These are phyloP conservation scores for Albophoma yamanashiensis DNA, from an alignment of 2,329 filamentous ascomycete genomes.

Conservation along the genomic window DNA sequence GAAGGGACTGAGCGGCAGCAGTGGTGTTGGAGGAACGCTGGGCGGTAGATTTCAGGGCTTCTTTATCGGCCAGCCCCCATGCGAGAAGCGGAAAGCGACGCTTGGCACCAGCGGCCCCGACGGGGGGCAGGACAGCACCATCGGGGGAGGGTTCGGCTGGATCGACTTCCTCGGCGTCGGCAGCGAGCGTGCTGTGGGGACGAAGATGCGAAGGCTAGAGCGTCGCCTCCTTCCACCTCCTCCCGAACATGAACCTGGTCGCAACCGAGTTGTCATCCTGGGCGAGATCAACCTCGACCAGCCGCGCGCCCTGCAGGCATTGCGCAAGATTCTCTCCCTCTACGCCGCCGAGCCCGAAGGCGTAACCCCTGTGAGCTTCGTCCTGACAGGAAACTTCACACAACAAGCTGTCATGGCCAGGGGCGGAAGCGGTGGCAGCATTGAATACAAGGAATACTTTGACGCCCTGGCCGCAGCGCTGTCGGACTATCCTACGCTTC, in stretches of 20 bases:
- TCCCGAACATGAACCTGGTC: constrained; percentile 24
- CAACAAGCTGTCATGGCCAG: constrained; percentile 53
- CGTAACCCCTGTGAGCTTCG: constrained; percentile 64
- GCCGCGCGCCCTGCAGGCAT: constrained; percentile 67
- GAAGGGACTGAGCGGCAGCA: constrained; percentile 62
- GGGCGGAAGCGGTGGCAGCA: constrained; percentile 66
- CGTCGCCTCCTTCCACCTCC: constrained; percentile 47
- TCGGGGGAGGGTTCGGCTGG: constrained; percentile 86
- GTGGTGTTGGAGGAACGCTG: constrained; percentile 79
- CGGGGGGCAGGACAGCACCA: constrained; percentile 46
- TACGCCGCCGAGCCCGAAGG: constrained; percentile 59
- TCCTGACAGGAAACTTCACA: constrained; percentile 79
- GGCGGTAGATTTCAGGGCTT: constrained; percentile 88
- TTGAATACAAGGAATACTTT: constrained; percentile 96
- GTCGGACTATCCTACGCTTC: constrained; percentile 70
- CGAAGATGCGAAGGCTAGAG: constrained; percentile 75
- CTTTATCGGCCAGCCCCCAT: constrained; percentile 83
- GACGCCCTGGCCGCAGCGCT: constrained; percentile 76
- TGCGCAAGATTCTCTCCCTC: constrained; percentile 64
- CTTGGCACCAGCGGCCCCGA: constrained; percentile 58
- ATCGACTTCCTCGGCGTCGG: constrained; percentile 91
- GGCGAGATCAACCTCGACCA: constrained; percentile 82
- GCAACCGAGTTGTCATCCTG: constrained; percentile 59
- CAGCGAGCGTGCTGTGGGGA: constrained; percentile 73
- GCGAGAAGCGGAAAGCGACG: constrained; percentile 71